Percentiles rank a stretch among this genome's conserved stretches.
These are phyloP conservation scores for Sporobolus alterniflorus DNA, from an alignment of 202 grass and related monocot genomes.

Conservation along the genomic window DNA sequence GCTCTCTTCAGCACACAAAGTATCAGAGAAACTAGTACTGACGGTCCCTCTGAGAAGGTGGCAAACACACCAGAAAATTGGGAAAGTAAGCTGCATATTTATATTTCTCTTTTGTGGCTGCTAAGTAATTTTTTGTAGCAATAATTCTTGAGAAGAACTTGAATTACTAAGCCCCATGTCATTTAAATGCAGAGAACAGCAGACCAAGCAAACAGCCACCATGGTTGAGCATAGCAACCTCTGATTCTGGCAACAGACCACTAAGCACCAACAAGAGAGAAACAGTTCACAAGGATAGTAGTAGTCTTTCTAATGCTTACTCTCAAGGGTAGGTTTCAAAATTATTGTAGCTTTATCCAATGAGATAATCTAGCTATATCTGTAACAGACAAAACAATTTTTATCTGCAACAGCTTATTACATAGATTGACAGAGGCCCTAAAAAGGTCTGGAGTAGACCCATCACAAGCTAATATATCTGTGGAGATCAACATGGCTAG, in stretches of 20 bases:
- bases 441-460: slow-evolving; percentile 81
- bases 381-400: slow-evolving; percentile 23
- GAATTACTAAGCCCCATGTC: not conserved
- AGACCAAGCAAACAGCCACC: slow-evolving; percentile 32
- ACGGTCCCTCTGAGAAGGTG: slow-evolving; percentile 36
- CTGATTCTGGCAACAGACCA: slow-evolving; percentile 41
- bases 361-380: not conserved
- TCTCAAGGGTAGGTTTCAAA: slow-evolving; percentile 72
- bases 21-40: slow-evolving; percentile 39
- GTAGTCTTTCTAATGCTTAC: slow-evolving; percentile 74
- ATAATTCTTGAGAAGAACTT: not conserved
- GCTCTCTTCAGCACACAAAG: slow-evolving; percentile 42
- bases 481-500: slow-evolving; percentile 85
- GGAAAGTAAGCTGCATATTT: slow-evolving; percentile 5
- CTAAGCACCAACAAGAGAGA: slow-evolving; percentile 48
- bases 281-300: slow-evolving; percentile 42
- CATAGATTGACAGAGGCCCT: slow-evolving; percentile 73
- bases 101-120: not conserved
- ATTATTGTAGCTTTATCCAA: not conserved
- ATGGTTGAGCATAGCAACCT: slow-evolving; percentile 67
- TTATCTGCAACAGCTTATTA: slow-evolving; percentile 59
- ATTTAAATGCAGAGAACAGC: slow-evolving; percentile 46
- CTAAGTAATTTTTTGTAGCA: not conserved
- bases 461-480: slow-evolving; percentile 84
- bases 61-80: slow-evolving; percentile 29